These are phyloP conservation scores for Caloboletus inedulis DNA, from an alignment of 1,284 basidiomycete species.

Conservation along the genomic window DNA sequence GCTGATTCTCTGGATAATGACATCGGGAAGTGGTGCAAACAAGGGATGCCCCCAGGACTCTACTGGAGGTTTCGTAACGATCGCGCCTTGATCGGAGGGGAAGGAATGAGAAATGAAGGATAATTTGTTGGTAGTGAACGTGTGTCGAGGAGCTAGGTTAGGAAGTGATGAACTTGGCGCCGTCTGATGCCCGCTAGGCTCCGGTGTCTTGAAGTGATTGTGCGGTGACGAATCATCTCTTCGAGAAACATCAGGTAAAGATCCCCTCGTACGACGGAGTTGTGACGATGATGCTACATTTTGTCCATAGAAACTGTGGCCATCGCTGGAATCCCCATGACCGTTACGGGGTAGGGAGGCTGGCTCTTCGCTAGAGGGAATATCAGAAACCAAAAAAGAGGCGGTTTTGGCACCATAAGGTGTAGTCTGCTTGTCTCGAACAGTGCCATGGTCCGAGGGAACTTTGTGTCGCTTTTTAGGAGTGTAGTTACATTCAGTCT, in stretches of 20 bases:
- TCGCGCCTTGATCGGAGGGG: constrained; percentile 34
- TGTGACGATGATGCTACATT: constrained; percentile 36
- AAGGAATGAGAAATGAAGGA: constrained; percentile 37
- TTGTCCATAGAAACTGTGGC: constrained; percentile 38
- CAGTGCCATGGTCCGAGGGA: constrained; percentile 42
- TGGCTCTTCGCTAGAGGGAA: constrained; percentile 32
- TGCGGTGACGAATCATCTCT: constrained; percentile 19
- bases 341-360: constrained; percentile 16
- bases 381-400: constrained; percentile 49
- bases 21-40: constrained; percentile 58
- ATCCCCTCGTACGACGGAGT: constrained; percentile 18
- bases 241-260: constrained; percentile 26
- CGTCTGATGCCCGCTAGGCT: constrained; percentile 21
- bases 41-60: constrained; percentile 56
- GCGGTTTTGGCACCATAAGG: constrained; percentile 48
- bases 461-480: constrained; percentile 64
- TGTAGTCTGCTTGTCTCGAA: constrained; percentile 37
- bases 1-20: constrained; percentile 46
- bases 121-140: constrained; percentile 25
- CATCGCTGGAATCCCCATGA: constrained; percentile 29
- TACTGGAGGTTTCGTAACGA: constrained; percentile 37
- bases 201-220: constrained; percentile 24
- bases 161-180: constrained; percentile 18
- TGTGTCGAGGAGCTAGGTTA: constrained; percentile 22
- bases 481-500: constrained; percentile 60